These are phyloP conservation scores for Xylaria curta DNA, from an alignment of 495 filamentous ascomycete genomes.

Conservation along the genomic window DNA sequence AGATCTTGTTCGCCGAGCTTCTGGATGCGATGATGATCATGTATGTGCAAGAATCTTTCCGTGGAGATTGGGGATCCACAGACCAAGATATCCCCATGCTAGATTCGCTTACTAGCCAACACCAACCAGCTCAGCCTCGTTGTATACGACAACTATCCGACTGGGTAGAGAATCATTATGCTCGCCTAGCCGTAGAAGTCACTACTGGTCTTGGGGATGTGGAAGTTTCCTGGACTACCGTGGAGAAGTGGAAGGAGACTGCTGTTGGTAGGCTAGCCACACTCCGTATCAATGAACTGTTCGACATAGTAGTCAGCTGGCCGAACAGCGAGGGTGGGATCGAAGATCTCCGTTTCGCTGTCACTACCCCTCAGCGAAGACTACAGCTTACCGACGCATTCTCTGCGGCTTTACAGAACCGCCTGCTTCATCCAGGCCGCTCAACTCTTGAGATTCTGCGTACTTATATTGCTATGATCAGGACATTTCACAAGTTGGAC, in stretches of 20 bases:
- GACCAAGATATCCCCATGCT: conserved; percentile 32
- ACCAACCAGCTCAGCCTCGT: conserved; percentile 46
- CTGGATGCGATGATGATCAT: conserved; percentile 73
- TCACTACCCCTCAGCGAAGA: conserved; percentile 61
- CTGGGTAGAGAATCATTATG: conserved; percentile 77
- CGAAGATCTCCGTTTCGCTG: conserved; percentile 68
- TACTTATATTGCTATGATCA: conserved; percentile 91
- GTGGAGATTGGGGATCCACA: conserved; percentile 58
- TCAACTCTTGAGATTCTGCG: conserved; percentile 89
- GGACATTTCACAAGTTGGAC: conserved; percentile 86
- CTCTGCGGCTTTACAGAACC: conserved; percentile 66
- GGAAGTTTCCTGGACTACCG: conserved; percentile 61
- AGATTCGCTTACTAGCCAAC: conserved; percentile 11
- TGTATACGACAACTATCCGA: conserved; percentile 64
- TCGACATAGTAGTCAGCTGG: conserved; percentile 88
- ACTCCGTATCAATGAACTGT: conserved; percentile 81
- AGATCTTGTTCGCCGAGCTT: conserved; percentile 76
- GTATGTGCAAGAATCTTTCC: conserved; percentile 67
- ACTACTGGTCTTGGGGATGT: conserved; percentile 47
- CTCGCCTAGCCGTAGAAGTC: conserved; percentile 69
- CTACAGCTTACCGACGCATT: conserved; percentile 75
- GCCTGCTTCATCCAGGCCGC: conserved; percentile 84
- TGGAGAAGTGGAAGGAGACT: conserved; percentile 83
- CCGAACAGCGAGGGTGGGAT: conserved; percentile 80
- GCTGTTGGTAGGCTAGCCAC: conserved; percentile 78